phyloP scores from a whole-genome alignment of 768 basidiomycete species.

The Rickenella mellea region DNA sequence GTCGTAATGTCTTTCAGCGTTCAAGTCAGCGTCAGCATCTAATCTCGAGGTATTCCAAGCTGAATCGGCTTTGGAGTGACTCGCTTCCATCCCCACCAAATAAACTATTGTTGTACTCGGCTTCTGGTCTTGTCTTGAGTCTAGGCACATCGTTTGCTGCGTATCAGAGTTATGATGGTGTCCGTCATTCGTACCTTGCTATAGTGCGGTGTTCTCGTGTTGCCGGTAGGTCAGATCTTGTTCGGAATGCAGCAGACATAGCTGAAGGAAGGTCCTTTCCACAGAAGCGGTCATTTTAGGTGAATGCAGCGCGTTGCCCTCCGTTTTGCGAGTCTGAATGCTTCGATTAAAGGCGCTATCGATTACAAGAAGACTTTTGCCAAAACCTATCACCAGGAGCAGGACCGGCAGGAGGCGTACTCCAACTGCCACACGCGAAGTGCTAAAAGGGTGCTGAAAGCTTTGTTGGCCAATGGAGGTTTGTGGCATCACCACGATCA shows the following conservation, averaged over 20 bases:
- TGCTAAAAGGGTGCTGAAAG: slow-evolving; percentile 66
- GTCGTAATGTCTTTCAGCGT: not conserved
- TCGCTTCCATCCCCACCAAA: not conserved
- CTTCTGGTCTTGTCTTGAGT: slow-evolving; percentile 16
- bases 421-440: slow-evolving; percentile 81
- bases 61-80: no score
- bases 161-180: slow-evolving; percentile 64
- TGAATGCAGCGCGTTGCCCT: slow-evolving; percentile 16
- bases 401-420: slow-evolving; percentile 42
- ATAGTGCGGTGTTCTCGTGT: slow-evolving; percentile 71
- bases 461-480: slow-evolving; percentile 88
- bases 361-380: slow-evolving; percentile 68
- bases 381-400: slow-evolving; percentile 37
- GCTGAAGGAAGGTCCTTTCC: slow-evolving; percentile 7
- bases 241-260: slow-evolving; percentile 6
- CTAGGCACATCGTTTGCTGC: slow-evolving; percentile 29
- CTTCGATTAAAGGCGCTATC: slow-evolving; percentile 33
- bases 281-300: slow-evolving; percentile 15
- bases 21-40: not conserved
- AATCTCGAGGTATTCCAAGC: not conserved
- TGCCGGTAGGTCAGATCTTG: slow-evolving; percentile 41
- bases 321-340: slow-evolving; percentile 2
- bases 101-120: slow-evolving; percentile 14
- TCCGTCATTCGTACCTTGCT: slow-evolving; percentile 69
- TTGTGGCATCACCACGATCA: slow-evolving; percentile 12